Conservation (phyloP, 2,329 filamentous ascomycete species). For the Aureobasidium subglaciale region DNA sequence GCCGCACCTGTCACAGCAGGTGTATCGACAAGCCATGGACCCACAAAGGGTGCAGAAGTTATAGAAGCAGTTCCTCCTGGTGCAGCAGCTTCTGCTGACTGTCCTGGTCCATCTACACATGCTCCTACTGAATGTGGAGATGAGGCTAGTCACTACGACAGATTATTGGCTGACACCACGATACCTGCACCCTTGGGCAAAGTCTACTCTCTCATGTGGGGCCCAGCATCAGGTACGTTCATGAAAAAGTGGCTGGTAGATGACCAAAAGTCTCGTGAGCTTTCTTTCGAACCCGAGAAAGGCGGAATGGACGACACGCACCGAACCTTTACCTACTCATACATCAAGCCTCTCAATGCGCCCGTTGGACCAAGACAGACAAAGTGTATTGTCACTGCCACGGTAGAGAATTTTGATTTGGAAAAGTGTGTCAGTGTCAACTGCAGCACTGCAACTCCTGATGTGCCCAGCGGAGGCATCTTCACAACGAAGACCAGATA, state of each 20-base stretch:
- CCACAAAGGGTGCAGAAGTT: slow-evolving; percentile 5
- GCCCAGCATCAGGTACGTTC: slow-evolving; percentile 68
- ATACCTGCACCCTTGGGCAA: slow-evolving; percentile 86
- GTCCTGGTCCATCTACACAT: slow-evolving; percentile 78
- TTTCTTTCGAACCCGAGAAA: slow-evolving; percentile 76
- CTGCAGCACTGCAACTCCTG: slow-evolving; percentile 79
- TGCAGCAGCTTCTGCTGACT: slow-evolving; percentile 51
- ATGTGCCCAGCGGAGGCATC: slow-evolving; percentile 88
- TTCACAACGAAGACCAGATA: slow-evolving; percentile 92
- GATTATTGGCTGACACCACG: slow-evolving; percentile 74
- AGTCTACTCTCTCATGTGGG: slow-evolving; percentile 83
- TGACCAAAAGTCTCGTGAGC: slow-evolving; percentile 83
- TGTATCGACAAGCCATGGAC: slow-evolving; percentile 26
- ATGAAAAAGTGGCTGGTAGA: slow-evolving; percentile 80
- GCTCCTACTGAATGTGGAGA: slow-evolving; percentile 81
- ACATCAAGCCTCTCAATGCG: slow-evolving; percentile 82
- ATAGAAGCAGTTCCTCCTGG: slow-evolving; percentile 31
- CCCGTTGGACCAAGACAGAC: slow-evolving; percentile 89
- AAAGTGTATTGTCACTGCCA: slow-evolving; percentile 84
- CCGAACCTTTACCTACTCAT: slow-evolving; percentile 68
- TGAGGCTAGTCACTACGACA: slow-evolving; percentile 71
- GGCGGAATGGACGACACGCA: slow-evolving; percentile 65
- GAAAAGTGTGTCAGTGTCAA: slow-evolving; percentile 82
- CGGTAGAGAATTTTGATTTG: slow-evolving; percentile 74
- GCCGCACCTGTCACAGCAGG: slow-evolving; percentile 37